Conservation (phyloP, 1,139 yeast species). For the Magnusiomyces paraingens region DNA sequence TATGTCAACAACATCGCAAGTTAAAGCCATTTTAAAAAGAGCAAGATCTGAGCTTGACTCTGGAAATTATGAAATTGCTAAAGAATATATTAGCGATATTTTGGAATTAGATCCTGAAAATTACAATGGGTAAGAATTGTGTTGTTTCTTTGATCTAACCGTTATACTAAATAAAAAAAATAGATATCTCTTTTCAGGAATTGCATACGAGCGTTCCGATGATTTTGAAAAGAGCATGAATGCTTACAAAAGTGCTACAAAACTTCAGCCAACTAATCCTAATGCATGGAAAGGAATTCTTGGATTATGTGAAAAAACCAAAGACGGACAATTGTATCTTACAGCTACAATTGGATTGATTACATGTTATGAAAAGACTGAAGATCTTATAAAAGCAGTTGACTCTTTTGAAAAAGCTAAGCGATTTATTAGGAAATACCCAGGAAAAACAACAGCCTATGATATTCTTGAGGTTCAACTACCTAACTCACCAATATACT, state of each 20-base stretch:
- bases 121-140: background rate
- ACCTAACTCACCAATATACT: slow-evolving; percentile 61
- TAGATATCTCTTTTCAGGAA: slow-evolving; percentile 41
- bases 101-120: background rate
- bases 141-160: background rate
- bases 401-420: slow-evolving; percentile 16
- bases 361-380: slow-evolving; percentile 24
- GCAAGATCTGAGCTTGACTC: background rate
- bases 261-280: slow-evolving; percentile 47
- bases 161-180: background rate
- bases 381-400: slow-evolving; percentile 25
- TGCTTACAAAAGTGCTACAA: slow-evolving; percentile 52
- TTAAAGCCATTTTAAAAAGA: background rate
- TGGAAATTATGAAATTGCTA: background rate
- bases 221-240: slow-evolving; percentile 41
- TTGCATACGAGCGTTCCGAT: slow-evolving; percentile 44
- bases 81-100: background rate
- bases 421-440: slow-evolving; percentile 27
- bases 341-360: slow-evolving; percentile 30
- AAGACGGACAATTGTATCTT: slow-evolving; percentile 37
- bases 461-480: slow-evolving; percentile 47
- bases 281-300: slow-evolving; percentile 81
- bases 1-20: background rate
- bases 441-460: slow-evolving; percentile 35
- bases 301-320: slow-evolving; percentile 45